phyloP scores from a whole-genome alignment of 192 early-diverging fungal species.

The Chytriomyces sp. region DNA sequence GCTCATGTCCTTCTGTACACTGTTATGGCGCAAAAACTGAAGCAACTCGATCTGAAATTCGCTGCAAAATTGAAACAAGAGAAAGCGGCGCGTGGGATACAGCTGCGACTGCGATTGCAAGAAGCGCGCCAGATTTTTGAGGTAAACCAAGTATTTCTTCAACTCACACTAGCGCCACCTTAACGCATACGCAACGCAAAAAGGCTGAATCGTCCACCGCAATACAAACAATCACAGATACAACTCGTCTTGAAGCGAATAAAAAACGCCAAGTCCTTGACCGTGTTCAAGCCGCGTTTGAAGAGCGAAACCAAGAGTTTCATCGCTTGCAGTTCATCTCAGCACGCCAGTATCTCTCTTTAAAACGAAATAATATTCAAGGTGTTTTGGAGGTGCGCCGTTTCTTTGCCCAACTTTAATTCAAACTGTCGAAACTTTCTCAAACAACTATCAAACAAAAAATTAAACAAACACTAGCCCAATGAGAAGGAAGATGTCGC shows the following conservation, averaged over 20 bases:
- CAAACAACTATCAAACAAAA: not conserved
- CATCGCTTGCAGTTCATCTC: slow-evolving; percentile 21
- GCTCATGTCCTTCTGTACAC: slow-evolving; percentile 20
- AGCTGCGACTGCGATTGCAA: slow-evolving; percentile 1
- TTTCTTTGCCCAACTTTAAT: not conserved
- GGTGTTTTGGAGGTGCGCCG: slow-evolving; percentile 12
- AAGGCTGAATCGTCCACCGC: not conserved
- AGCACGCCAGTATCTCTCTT: slow-evolving; percentile 14
- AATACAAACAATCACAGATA: not conserved
- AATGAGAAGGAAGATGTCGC: slow-evolving; percentile 17
- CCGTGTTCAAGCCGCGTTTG: not conserved
- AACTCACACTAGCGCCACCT: not conserved
- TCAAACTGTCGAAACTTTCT: not conserved
- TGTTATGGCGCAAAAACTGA: slow-evolving; percentile 17
- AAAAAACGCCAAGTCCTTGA: not conserved
- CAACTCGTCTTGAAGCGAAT: not conserved
- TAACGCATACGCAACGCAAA: not conserved
- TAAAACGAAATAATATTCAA: slow-evolving; percentile 28
- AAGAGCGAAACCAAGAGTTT: slow-evolving; percentile 27
- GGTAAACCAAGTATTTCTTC: not conserved
- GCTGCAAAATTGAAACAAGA: not conserved
- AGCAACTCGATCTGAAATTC: slow-evolving; percentile 13
- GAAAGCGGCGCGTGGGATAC: not conserved
- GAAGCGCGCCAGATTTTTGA: slow-evolving; percentile 2
- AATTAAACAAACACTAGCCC: not conserved